Percentiles rank a stretch among this genome's conserved stretches.
phyloP scores from a whole-genome alignment of 768 basidiomycete genomes.

The Asterophora parasitica region DNA sequence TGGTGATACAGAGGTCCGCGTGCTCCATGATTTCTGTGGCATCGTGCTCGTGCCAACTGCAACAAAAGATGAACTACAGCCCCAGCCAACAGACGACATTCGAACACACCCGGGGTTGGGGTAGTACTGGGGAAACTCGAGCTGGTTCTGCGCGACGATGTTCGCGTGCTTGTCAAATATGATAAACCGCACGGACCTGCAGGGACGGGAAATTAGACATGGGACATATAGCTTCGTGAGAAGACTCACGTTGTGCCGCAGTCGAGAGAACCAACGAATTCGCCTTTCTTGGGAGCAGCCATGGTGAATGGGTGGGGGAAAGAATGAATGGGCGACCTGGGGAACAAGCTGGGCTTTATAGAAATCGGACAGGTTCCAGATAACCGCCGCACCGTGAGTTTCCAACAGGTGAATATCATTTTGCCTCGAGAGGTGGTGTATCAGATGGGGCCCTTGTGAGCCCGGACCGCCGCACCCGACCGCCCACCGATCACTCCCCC shows the following conservation, averaged over 20 bases:
- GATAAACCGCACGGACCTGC: constrained; percentile 86
- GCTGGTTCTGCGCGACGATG: constrained; percentile 84
- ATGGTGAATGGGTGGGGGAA: constrained; percentile 16
- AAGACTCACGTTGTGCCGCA: constrained; percentile 87
- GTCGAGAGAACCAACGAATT: constrained; percentile 90
- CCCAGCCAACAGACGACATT: background rate
- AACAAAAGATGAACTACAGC: background rate
- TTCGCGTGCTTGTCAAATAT: constrained; percentile 85
- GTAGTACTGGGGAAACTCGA: constrained; percentile 93
- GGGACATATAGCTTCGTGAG: background rate
- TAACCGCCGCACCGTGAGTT: constrained; percentile 5
- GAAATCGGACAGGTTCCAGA: constrained; percentile 7
- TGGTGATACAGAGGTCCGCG: constrained; percentile 70
- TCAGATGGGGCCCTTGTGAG: constrained; percentile 3
- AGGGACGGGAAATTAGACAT: background rate
- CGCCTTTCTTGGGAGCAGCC: constrained; percentile 48
- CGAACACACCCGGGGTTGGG: constrained; percentile 70
- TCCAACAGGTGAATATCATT: constrained; percentile 16
- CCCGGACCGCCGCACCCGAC: constrained; percentile 15
- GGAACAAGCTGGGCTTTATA: constrained; percentile 8
- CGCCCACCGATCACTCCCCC: background rate
- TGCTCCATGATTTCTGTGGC: constrained; percentile 74
- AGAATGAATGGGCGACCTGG: constrained; percentile 3
- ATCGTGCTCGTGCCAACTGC: constrained; percentile 95
- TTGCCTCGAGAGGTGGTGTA: constrained; percentile 5